Evolutionary conservation across 73 alveolate species (phyloP).

Genomic region (Tetrahymena borealis): DNA sequence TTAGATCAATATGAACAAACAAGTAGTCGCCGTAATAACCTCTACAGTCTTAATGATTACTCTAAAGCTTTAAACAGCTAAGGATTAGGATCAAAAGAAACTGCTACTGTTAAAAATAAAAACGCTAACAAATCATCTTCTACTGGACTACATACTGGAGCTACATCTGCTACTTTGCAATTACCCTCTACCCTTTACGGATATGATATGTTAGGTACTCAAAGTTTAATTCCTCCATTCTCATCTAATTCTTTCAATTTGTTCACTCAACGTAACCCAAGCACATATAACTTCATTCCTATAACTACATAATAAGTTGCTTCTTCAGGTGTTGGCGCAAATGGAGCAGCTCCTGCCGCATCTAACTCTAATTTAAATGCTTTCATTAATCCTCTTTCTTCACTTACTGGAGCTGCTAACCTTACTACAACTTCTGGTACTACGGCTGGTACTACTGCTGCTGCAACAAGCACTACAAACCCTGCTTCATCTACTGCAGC

Average conservation of each 20-base stretch:
- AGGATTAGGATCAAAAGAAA: not conserved
- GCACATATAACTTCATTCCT: not conserved
- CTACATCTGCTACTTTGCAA: not conserved
- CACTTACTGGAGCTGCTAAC: not conserved
- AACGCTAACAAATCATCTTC: not conserved
- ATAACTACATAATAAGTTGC: not conserved
- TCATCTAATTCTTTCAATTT: not conserved
- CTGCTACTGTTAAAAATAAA: not conserved
- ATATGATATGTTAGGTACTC: not conserved
- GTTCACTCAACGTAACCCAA: not conserved
- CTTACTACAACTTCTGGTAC: not conserved
- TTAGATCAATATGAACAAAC: not conserved
- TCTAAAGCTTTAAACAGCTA: not conserved
- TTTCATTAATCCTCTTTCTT: not conserved
- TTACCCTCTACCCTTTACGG: not conserved
- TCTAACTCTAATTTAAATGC: not conserved
- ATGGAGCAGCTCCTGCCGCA: not conserved
- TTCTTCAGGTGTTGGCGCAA: not conserved
- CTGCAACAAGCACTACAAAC: not conserved
- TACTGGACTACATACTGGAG: not conserved
- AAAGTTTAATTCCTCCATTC: not conserved
- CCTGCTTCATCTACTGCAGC: not conserved
- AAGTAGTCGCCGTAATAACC: not conserved
- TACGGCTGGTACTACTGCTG: not conserved
- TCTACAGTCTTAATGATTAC: not conserved